Evolutionary conservation across 108 stramenopile genomes (phyloP), one percentile per base, ranked within the genome.

Genomic region (Stephanodiscus minutulus): DNA sequence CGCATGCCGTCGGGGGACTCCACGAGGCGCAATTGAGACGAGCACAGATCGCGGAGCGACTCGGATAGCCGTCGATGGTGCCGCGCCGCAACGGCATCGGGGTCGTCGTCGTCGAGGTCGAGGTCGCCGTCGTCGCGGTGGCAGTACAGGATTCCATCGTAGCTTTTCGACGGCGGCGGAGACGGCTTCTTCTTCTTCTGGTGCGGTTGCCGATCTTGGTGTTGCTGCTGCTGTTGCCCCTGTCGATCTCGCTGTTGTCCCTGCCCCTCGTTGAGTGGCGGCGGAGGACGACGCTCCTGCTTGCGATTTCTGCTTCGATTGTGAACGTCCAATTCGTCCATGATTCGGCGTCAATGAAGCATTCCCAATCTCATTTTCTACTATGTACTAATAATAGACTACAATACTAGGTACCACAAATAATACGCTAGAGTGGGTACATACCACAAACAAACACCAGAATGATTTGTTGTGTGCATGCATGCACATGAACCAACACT

Each of bases 281-380:
- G 13, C 2, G 43, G 15, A 3, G 2, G 43, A 21, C 53, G 50
- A 24, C 52, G 28, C 37, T 67, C 48, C 35, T 46, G 37, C 43
- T 64, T 66, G 44, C 64, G 64, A 48, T 78, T 78, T 22, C 68
- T 74, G 61, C 74, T 74, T 18, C 68, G 58, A 58, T 70, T 70
- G 61, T 75, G 66, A 18, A 64, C 56, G 52, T 68, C 57, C 39
- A 44, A 0, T 0, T 44, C 43, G 43, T 17, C 43, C 31, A 33
- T 33, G 31, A 5, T 33, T 5, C 31, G 5, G 31, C 5, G n/a
- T n/a, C n/a, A n/a, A n/a, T n/a, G n/a, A n/a, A n/a, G n/a, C n/a
- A n/a, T n/a, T n/a, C n/a, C n/a, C n/a, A n/a, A n/a, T n/a, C n/a
- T n/a, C n/a, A n/a, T n/a, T n/a, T n/a, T n/a, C n/a, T n/a, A n/a